These are phyloP conservation scores for Durio zibethinus DNA, from an alignment of 345 rosid species.

Conservation along the genomic window DNA sequence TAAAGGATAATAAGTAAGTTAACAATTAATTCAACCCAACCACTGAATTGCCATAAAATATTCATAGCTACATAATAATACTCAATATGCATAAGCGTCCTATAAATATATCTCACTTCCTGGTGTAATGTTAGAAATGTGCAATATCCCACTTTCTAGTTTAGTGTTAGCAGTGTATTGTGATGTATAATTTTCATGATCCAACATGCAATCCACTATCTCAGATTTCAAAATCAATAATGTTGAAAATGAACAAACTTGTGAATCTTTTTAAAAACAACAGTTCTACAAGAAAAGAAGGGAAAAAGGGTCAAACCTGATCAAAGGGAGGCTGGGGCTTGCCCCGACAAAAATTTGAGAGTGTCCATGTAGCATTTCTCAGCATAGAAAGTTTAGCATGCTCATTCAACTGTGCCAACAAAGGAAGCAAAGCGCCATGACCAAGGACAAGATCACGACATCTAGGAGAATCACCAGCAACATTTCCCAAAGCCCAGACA, in stretches of 20 bases:
- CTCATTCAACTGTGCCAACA: constrained; percentile 50
- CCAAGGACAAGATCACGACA: constrained; percentile 59
- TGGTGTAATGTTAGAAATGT: neutral
- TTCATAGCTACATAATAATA: neutral
- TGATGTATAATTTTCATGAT: neutral
- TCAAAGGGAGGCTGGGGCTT: constrained; percentile 61
- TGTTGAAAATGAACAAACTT: neutral
- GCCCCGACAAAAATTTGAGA: constrained; percentile 58
- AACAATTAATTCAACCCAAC: neutral
- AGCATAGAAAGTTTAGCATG: constrained; percentile 53
- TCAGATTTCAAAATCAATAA: neutral
- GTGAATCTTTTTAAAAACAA: neutral
- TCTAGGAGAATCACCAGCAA: constrained; percentile 55
- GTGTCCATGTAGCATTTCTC: constrained; percentile 59
- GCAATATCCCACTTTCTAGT: neutral
- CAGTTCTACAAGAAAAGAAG: neutral
- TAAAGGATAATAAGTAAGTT: neutral
- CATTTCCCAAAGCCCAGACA: constrained; percentile 67
- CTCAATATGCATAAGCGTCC: neutral
- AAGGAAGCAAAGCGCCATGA: constrained; percentile 46
- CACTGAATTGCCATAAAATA: neutral
- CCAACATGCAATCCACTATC: neutral
- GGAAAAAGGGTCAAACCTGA: constrained; percentile 24
- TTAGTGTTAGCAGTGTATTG: neutral
- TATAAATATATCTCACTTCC: neutral